These are phyloP conservation scores for Psophocarpus tetragonolobus DNA, from an alignment of 306 rosid genomes.

Conservation along the genomic window DNA sequence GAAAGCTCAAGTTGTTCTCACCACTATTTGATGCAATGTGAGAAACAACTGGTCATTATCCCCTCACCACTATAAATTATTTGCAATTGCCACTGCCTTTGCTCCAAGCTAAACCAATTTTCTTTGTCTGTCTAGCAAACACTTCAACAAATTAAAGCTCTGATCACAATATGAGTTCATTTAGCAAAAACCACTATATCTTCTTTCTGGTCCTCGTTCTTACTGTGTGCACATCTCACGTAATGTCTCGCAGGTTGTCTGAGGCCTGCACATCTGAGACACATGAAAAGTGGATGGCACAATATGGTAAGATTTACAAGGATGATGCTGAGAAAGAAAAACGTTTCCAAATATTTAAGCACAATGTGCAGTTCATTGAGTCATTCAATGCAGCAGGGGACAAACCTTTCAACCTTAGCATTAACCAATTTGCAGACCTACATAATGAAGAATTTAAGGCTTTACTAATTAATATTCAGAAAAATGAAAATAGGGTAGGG, in stretches of 20 bases:
- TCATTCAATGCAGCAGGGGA: conserved; percentile 30
- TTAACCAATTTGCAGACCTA: conserved; percentile 28
- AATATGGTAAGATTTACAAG: conserved; percentile 3
- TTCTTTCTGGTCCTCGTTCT: conserved; percentile 1
- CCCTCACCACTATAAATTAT: background rate
- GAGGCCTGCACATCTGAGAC: background rate
- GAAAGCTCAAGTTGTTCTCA: background rate
- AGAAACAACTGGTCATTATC: background rate
- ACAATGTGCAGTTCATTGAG: conserved; percentile 30
- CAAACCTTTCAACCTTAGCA: conserved; percentile 35
- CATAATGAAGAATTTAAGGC: conserved; percentile 30
- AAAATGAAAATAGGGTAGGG: background rate
- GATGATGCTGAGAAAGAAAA: conserved; percentile 29
- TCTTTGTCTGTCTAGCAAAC: background rate
- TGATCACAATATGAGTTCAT: background rate
- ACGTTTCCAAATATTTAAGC: conserved; percentile 31
- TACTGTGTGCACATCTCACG: background rate
- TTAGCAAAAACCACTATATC: background rate
- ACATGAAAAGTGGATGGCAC: conserved; percentile 34
- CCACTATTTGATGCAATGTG: background rate
- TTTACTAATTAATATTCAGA: background rate
- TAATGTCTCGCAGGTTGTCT: background rate
- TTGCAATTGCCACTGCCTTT: background rate
- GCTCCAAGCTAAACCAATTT: background rate
- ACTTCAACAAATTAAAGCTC: background rate